Percentiles rank a stretch among this genome's conserved stretches.
Conservation (phyloP, 352 stramenopile species). For the Plasmopara muralis region DNA sequence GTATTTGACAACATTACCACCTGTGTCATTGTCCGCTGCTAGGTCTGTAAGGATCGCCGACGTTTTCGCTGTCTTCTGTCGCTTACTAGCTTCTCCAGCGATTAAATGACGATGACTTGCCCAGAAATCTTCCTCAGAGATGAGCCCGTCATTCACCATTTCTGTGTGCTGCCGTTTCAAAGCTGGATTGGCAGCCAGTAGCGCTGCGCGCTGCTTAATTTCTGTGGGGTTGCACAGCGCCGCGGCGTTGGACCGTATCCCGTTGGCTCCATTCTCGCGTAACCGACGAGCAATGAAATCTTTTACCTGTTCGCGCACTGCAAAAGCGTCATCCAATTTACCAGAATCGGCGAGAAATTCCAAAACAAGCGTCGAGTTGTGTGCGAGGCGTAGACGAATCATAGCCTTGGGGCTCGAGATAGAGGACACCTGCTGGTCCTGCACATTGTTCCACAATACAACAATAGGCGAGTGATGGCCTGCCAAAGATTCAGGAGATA, state of each 20-base stretch:
- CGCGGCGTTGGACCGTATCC: conserved; percentile 34
- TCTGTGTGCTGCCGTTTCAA: conserved; percentile 83
- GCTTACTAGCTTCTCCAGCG: conserved; percentile 74
- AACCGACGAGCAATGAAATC: conserved; percentile 52
- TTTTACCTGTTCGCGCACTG: conserved; percentile 63
- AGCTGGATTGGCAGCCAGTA: conserved; percentile 63
- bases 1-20: conserved; percentile 83
- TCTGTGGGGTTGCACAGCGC: conserved; percentile 65
- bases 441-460: conserved; percentile 58
- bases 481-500: conserved; percentile 16
- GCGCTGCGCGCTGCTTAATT: conserved; percentile 76
- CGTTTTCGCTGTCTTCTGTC: conserved; percentile 81
- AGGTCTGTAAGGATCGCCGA: conserved; percentile 80
- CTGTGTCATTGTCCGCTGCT: conserved; percentile 56
- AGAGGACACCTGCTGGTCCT: conserved; percentile 81
- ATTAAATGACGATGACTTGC: conserved; percentile 76
- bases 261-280: conserved; percentile 33
- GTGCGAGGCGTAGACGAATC: conserved; percentile 66
- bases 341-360: conserved; percentile 51
- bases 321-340: conserved; percentile 58
- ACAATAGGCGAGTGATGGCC: conserved; percentile 34
- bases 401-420: conserved; percentile 66
- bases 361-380: conserved; percentile 59
- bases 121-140: conserved; percentile 85
- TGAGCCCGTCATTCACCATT: conserved; percentile 84